Evolutionary conservation across 225 moss, liverwort and hornwort species (phyloP).

Genomic region (Anthoceros angustus): DNA sequence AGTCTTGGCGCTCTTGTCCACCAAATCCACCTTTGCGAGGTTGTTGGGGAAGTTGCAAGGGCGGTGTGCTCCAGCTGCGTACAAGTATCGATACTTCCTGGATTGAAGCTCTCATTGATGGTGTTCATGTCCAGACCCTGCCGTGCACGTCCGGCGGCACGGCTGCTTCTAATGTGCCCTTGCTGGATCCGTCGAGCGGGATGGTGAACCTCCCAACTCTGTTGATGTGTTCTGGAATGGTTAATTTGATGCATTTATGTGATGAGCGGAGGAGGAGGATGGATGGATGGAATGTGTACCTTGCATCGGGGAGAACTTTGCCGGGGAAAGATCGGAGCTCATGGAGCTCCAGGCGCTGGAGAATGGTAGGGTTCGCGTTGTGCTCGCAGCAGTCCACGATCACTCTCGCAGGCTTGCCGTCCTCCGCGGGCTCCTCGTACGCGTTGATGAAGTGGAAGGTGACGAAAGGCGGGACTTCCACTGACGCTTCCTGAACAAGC

Average conservation of each 20-base stretch:
- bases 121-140: slow-evolving; percentile 27
- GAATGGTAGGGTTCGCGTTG: slow-evolving; percentile 21
- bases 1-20: slow-evolving; percentile 17
- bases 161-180: slow-evolving; percentile 16
- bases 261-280: background rate
- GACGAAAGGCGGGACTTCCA: slow-evolving; percentile 24
- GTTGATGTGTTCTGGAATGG: background rate
- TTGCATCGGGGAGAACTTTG: slow-evolving; percentile 19
- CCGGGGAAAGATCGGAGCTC: slow-evolving; percentile 17
- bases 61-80: slow-evolving; percentile 20
- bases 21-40: slow-evolving; percentile 24
- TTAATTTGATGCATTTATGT: background rate
- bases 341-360: slow-evolving; percentile 19
- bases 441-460: slow-evolving; percentile 28
- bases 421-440: slow-evolving; percentile 17
- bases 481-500: slow-evolving; percentile 11
- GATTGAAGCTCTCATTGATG: slow-evolving; percentile 17
- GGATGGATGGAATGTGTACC: slow-evolving; percentile 7
- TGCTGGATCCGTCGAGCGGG: slow-evolving; percentile 16
- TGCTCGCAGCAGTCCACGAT: slow-evolving; percentile 26
- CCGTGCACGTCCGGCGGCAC: slow-evolving; percentile 18
- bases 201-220: slow-evolving; percentile 24
- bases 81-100: slow-evolving; percentile 20
- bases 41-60: slow-evolving; percentile 25
- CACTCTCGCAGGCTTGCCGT: slow-evolving; percentile 14